These are phyloP conservation scores for Fusarium tanahbumbuense DNA, from an alignment of 2,329 filamentous ascomycete genomes.

Conservation along the genomic window DNA sequence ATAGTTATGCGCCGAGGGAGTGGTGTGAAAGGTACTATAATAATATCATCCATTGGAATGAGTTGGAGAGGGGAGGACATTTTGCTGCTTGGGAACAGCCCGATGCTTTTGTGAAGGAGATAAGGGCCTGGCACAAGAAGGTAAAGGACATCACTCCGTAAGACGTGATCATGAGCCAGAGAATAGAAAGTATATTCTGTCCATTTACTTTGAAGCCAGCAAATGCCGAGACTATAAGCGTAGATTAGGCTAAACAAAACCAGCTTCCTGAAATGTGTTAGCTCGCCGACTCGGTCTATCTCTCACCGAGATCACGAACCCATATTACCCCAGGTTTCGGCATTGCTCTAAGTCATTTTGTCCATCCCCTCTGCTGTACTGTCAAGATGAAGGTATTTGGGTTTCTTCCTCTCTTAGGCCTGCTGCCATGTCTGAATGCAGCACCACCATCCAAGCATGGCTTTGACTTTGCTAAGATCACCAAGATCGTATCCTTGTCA, in stretches of 20 bases:
- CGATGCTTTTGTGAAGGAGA: background rate
- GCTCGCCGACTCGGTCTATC: background rate
- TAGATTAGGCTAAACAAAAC: background rate
- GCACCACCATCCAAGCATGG: background rate
- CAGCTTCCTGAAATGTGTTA: background rate
- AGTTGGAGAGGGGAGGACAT: background rate
- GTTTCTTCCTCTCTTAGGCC: background rate
- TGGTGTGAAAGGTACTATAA: constrained; percentile 11
- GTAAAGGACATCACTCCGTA: background rate
- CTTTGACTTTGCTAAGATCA: background rate
- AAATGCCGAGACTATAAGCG: background rate
- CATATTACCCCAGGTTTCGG: background rate
- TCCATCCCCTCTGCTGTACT: background rate
- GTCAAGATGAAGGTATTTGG: background rate
- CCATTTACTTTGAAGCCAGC: accelerated
- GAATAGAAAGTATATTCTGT: background rate
- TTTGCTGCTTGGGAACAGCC: constrained; percentile 13
- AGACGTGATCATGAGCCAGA: accelerated
- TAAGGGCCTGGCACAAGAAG: background rate
- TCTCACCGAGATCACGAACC: background rate
- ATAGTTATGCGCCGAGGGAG: constrained; percentile 15
- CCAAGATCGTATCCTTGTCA: background rate
- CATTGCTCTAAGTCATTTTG: background rate
- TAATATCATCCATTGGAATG: background rate
- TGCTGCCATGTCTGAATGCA: background rate